phyloP scores from a whole-genome alignment of 768 basidiomycete genomes.

The Xanthoconium stramineum region DNA sequence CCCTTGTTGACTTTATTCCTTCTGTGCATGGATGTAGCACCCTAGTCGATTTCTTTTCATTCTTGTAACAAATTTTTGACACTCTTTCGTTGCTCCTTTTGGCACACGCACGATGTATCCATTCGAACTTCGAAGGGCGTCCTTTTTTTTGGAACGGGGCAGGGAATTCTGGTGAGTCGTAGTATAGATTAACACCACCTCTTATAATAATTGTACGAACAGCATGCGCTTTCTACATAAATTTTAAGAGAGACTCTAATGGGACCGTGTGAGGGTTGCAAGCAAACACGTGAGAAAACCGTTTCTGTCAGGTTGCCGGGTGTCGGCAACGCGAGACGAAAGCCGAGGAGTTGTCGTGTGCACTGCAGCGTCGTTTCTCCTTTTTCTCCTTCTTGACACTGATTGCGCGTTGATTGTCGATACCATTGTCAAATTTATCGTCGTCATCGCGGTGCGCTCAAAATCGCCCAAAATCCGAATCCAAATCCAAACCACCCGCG shows the following conservation, averaged over 20 bases:
- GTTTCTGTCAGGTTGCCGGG: neutral
- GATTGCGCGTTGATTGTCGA: neutral
- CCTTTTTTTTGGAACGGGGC: slow-evolving; percentile 20
- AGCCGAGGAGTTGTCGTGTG: neutral
- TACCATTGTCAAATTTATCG: neutral
- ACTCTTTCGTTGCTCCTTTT: neutral
- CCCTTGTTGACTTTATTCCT: neutral
- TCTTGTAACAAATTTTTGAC: slow-evolving; percentile 1
- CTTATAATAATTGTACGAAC: slow-evolving; percentile 23
- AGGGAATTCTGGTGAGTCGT: slow-evolving; percentile 17
- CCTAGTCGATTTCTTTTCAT: neutral
- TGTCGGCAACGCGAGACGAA: neutral
- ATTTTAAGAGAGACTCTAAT: neutral
- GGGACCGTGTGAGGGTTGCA: neutral
- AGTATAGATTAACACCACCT: slow-evolving; percentile 28
- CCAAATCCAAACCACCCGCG: neutral
- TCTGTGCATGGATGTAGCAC: slow-evolving; percentile 8
- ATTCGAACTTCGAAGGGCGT: slow-evolving; percentile 4
- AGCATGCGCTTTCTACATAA: neutral
- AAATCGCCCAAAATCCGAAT: slow-evolving; percentile 1
- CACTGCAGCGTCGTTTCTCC: neutral
- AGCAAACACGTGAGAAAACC: slow-evolving; percentile 16
- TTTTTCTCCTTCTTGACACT: neutral
- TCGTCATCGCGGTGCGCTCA: neutral
- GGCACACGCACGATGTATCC: slow-evolving; percentile 12